Evolutionary conservation across 306 rosid genomes (phyloP).

Genomic region (Acacia confusa): DNA sequence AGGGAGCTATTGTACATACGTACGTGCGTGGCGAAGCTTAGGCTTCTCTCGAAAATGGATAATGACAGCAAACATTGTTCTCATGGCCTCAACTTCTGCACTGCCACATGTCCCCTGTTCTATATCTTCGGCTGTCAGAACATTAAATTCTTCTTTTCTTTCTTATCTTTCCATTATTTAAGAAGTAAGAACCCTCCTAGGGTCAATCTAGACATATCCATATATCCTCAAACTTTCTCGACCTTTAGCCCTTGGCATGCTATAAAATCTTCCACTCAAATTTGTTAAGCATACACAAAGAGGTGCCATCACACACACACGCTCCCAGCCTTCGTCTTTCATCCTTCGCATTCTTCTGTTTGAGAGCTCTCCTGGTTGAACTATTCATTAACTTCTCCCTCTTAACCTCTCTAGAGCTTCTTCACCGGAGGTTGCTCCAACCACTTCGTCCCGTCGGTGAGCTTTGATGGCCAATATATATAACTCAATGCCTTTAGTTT

Average conservation of each 20-base stretch:
- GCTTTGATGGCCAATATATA: background rate
- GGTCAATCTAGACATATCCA: too few species aligned
- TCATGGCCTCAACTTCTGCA: background rate
- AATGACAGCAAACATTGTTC: background rate
- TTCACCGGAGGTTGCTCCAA: background rate
- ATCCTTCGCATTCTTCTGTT: background rate
- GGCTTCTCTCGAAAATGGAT: too few species aligned
- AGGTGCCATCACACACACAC: too few species aligned
- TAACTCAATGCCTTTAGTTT: background rate
- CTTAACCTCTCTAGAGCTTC: background rate
- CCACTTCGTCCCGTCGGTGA: background rate
- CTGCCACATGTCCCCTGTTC: background rate
- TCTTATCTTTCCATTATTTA: background rate
- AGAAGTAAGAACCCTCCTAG: too few species aligned
- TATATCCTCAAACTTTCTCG: constrained; percentile 37
- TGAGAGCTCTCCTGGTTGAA: background rate
- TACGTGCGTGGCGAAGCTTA: too few species aligned
- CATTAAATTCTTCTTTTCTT: background rate
- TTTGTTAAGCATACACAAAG: background rate
- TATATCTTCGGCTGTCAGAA: background rate
- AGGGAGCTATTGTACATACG: too few species aligned
- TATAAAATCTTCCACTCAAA: constrained; percentile 35
- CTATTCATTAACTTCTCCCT: background rate
- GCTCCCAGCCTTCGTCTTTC: background rate
- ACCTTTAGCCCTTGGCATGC: constrained; percentile 12